Conservation (phyloP, 176 grass and related monocot species). For the Carex pumila region DNA sequence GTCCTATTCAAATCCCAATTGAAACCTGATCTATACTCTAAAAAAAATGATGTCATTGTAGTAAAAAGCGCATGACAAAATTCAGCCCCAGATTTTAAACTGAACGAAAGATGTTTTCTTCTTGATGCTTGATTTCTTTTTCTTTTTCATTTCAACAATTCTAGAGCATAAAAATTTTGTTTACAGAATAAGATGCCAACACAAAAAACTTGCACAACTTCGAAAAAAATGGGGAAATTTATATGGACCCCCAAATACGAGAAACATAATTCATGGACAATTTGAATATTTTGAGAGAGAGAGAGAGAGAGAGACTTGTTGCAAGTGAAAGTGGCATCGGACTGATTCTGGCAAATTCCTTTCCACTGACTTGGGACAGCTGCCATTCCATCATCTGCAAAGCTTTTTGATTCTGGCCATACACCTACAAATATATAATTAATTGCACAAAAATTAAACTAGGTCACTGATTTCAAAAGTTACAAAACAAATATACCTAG, state of each 20-base stretch:
- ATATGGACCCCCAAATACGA: background rate
- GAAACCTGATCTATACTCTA: too few species aligned
- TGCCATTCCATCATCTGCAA: constrained; percentile 44
- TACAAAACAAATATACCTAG: background rate
- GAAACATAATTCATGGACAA: background rate
- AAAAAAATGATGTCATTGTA: too few species aligned
- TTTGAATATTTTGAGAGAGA: background rate
- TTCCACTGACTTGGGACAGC: constrained; percentile 57
- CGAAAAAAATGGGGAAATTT: background rate
- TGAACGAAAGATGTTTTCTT: too few species aligned
- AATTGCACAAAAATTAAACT: background rate
- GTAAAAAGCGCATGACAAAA: too few species aligned
- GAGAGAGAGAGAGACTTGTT: constrained; percentile 36
- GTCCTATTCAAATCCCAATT: too few species aligned
- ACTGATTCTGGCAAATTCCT: constrained; percentile 58
- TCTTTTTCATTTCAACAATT: too few species aligned
- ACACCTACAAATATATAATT: constrained; percentile 35
- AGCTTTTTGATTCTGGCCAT: constrained; percentile 81
- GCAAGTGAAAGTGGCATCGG: constrained; percentile 43
- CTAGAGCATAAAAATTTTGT: too few species aligned
- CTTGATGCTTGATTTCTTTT: too few species aligned
- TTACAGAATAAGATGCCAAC: too few species aligned
- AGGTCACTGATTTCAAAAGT: background rate
- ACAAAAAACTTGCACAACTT: background rate
- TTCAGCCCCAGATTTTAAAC: too few species aligned